Conservation (phyloP, 1,284 basidiomycete genomes). For the Irpex sp. region DNA sequence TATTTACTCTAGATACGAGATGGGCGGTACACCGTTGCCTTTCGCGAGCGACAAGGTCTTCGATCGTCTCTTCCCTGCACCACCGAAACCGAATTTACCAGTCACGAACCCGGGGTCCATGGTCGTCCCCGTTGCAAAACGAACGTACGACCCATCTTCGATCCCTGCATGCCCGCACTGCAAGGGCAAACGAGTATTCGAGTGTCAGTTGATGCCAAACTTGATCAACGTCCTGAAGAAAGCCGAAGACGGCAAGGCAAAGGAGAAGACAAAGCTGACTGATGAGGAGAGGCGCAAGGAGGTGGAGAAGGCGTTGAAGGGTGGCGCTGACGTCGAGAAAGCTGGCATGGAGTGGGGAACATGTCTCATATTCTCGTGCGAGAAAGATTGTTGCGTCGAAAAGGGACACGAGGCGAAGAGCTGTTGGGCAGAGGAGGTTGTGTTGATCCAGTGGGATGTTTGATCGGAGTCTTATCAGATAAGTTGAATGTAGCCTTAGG, state of each 20-base stretch:
- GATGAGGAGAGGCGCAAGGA: slow-evolving; percentile 59
- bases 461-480: slow-evolving; percentile 13
- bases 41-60: slow-evolving; percentile 71
- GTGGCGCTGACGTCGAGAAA: slow-evolving; percentile 34
- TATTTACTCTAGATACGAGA: slow-evolving; percentile 59
- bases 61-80: slow-evolving; percentile 62
- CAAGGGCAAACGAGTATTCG: slow-evolving; percentile 61
- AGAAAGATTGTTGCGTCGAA: slow-evolving; percentile 60
- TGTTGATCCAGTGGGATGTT: slow-evolving; percentile 71
- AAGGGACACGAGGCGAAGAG: slow-evolving; percentile 39
- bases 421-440: slow-evolving; percentile 70
- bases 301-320: slow-evolving; percentile 49
- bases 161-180: slow-evolving; percentile 62
- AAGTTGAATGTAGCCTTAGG: not conserved
- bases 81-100: slow-evolving; percentile 39
- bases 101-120: slow-evolving; percentile 59
- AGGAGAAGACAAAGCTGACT: slow-evolving; percentile 28
- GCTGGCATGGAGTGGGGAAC: slow-evolving; percentile 84
- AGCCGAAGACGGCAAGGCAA: slow-evolving; percentile 20
- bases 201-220: slow-evolving; percentile 87
- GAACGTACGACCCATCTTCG: slow-evolving; percentile 43
- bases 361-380: slow-evolving; percentile 76
- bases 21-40: slow-evolving; percentile 69
- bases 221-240: slow-evolving; percentile 66
- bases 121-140: slow-evolving; percentile 42